Conservation (phyloP, 1,284 basidiomycete species). For the Fomitopsis pinicola region DNA sequence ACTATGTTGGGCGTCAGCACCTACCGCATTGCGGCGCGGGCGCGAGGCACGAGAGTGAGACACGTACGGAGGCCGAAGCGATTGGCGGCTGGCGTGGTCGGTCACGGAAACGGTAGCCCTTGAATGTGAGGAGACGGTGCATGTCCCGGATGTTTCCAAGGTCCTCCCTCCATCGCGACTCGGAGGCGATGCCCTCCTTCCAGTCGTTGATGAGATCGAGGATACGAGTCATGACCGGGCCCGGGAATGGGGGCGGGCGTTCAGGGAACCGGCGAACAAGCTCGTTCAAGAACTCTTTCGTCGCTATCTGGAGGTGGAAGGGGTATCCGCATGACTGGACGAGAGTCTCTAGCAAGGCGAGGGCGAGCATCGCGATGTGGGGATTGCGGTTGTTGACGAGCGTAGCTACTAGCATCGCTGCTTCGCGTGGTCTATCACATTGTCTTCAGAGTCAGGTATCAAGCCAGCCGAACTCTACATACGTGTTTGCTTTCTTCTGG, state of each 20-base stretch:
- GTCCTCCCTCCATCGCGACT: conserved; percentile 94
- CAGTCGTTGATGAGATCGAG: conserved; percentile 92
- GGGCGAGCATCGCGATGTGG: conserved; percentile 82
- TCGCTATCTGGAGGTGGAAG: conserved; percentile 96
- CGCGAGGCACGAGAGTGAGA: neutral
- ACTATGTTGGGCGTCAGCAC: conserved; percentile 38
- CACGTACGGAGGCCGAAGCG: conserved; percentile 44
- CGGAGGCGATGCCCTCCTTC: conserved; percentile 91
- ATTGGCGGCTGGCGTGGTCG: conserved; percentile 40
- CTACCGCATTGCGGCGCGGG: neutral
- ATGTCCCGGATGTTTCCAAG: conserved; percentile 97
- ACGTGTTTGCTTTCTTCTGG: conserved; percentile 96
- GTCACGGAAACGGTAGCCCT: conserved; percentile 91
- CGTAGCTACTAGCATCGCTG: conserved; percentile 78
- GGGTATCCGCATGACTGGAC: conserved; percentile 96
- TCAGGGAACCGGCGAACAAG: conserved; percentile 98
- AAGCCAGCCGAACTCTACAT: conserved; percentile 28
- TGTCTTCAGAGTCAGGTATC: neutral
- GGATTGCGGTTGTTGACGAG: conserved; percentile 88
- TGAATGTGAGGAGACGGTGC: conserved; percentile 93
- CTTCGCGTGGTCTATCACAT: conserved; percentile 73
- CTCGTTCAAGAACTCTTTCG: conserved; percentile 98
- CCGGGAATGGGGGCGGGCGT: conserved; percentile 91
- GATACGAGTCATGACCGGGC: conserved; percentile 92
- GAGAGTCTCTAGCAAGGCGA: conserved; percentile 87